Evolutionary conservation across 2,329 filamentous ascomycete species (phyloP), one percentile per base, ranked within the genome.

Genomic region (Gnomoniopsis sp.): DNA sequence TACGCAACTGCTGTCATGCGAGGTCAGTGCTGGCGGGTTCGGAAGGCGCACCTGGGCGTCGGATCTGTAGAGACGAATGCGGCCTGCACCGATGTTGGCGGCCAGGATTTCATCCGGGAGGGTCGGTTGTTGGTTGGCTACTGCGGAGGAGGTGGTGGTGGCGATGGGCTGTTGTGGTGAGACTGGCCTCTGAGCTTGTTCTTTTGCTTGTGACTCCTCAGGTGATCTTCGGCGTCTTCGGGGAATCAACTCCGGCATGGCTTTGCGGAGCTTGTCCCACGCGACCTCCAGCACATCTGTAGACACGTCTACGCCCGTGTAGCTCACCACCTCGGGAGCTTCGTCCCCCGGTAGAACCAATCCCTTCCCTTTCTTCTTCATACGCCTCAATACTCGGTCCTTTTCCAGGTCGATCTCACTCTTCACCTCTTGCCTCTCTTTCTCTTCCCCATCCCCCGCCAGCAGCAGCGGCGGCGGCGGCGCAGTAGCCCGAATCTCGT

Each of bases 291-390:
- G 72, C 81, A 88, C 87, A 55, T 84, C 79, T 23, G 74, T 74
- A 14, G 82, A 84, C 53, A 86, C 83, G 65, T 88, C 85, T 12
- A 88, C 72, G 26, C 83, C 85, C 1, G 85, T 88, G 64, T 85
- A 87, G 54, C 81, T 83, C 3, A 76, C 71, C 12, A 88, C 66
- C 49, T 71, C 72, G 14, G 66, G 68, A 15, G 66, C 63, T 55
- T 66, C 23, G 3, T 53, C 49, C 1, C 62, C 65, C 1, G 62
- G 58, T 44, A 60, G 15, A 19, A 61, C 53, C 49, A 56, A 11
- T 34, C 56, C 60, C 46, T 64, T 62, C 49, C 63, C 50, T 6
- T 46, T 49, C 49, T 61, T 62, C 6, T 63, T 58, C 38, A 64
- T 49, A 41, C 58, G 59, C 54, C 62, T 50, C 38, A 49, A 41